Evolutionary conservation across 2,329 filamentous ascomycete genomes (phyloP).

Genomic region (Arthrobotrys pseudoclavata): DNA sequence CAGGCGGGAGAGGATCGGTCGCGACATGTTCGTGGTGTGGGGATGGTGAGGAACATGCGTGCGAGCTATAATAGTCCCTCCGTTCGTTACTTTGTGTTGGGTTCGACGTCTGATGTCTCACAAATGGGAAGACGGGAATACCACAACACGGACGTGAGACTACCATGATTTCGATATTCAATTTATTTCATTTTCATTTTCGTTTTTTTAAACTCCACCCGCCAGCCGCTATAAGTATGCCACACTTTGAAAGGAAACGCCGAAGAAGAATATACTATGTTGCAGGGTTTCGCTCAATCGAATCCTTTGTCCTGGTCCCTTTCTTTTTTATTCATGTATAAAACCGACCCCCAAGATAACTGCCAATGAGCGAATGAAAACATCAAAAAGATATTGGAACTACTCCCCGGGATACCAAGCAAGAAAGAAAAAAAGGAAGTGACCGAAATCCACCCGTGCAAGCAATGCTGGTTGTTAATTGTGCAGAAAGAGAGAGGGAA

Average conservation of each 20-base stretch:
- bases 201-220: background rate
- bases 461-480: constrained; percentile 49
- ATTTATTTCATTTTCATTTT: background rate
- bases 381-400: constrained; percentile 8
- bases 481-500: constrained; percentile 20
- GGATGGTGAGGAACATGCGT: background rate
- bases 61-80: background rate
- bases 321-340: constrained; percentile 7
- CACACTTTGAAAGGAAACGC: background rate
- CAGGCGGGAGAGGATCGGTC: constrained; percentile 46
- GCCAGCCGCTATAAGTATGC: constrained; percentile 2
- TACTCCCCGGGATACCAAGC: constrained; percentile 31
- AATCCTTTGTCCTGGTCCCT: background rate
- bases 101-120: constrained; percentile 22
- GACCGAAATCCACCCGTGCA: constrained; percentile 24
- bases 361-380: constrained; percentile 14
- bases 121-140: background rate
- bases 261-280: background rate
- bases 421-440: constrained; percentile 1
- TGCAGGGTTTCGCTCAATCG: background rate
- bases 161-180: background rate
- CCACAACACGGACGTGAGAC: background rate
- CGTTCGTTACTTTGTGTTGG: constrained; percentile 14
- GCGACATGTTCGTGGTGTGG: constrained; percentile 27
- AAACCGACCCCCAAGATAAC: background rate